phyloP scores from a whole-genome alignment of 306 rosid species.

The Cicer bijugum region DNA sequence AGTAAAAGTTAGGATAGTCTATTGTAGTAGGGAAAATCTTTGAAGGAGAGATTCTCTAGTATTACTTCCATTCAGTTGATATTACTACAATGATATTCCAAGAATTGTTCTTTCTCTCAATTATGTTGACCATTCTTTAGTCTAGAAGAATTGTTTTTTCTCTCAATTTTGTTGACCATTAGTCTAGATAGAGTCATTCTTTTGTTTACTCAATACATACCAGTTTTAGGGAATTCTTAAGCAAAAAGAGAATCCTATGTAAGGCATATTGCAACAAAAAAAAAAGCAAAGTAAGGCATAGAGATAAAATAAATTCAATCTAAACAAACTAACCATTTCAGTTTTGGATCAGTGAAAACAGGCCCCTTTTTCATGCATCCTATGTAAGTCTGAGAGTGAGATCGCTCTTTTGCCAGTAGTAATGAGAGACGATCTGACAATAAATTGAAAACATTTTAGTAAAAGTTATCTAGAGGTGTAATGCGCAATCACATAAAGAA shows the following conservation, averaged over 20 bases:
- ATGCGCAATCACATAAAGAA: slow-evolving; percentile 30
- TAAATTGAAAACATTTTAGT: background rate
- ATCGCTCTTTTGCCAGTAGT: slow-evolving; percentile 76
- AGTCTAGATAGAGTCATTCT: slow-evolving; percentile 1
- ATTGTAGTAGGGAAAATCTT: too few relatives aligned
- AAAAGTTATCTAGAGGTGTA: background rate
- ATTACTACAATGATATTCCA: background rate
- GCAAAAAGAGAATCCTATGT: background rate
- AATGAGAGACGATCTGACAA: slow-evolving; percentile 86
- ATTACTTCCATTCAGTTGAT: background rate
- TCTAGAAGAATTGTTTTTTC: background rate
- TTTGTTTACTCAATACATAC: background rate
- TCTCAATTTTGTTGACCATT: slow-evolving; percentile 1
- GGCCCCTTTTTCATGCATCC: slow-evolving; percentile 99
- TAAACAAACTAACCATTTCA: slow-evolving; percentile 77
- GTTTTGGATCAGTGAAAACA: slow-evolving; percentile 92
- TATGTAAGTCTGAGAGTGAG: slow-evolving; percentile 88
- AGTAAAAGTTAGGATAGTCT: too few relatives aligned
- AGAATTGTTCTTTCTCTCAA: background rate
- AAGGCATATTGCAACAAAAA: background rate
- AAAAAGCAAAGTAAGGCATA: slow-evolving; percentile 6
- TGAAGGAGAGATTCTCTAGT: too few relatives aligned
- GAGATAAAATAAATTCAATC: slow-evolving; percentile 20
- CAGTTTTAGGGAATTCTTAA: background rate
- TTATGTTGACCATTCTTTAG: background rate